Conservation (phyloP, 2,329 filamentous ascomycete species). For the Fusarium napiforme region DNA sequence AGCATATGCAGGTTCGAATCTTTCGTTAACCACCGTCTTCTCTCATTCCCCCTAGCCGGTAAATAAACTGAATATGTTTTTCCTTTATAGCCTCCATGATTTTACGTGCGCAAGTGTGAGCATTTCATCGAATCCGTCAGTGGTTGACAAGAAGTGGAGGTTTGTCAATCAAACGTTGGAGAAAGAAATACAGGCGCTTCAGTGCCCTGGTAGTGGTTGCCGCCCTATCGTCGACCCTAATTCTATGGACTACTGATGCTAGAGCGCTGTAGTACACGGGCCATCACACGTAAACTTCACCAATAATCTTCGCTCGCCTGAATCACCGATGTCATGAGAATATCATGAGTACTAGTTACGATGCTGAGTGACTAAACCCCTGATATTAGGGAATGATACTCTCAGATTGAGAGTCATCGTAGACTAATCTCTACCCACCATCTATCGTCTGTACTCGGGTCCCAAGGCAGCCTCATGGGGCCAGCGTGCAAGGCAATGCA, state of each 20-base stretch:
- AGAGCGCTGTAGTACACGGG: background rate
- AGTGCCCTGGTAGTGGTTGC: background rate
- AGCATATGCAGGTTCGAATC: background rate
- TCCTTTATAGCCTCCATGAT: background rate
- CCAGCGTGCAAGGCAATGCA: background rate
- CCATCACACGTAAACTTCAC: background rate
- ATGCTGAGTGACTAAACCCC: too few relatives aligned
- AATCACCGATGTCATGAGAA: background rate
- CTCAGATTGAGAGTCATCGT: background rate
- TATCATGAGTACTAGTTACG: too few relatives aligned
- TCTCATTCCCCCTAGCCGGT: too few relatives aligned
- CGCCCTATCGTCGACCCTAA: background rate
- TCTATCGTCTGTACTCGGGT: background rate
- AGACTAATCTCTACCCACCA: background rate
- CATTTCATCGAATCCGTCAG: background rate
- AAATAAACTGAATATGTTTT: accelerated
- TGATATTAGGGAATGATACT: background rate
- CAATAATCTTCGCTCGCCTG: background rate
- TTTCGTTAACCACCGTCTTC: accelerated
- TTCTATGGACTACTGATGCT: background rate
- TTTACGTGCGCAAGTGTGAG: background rate
- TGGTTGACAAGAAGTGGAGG: background rate
- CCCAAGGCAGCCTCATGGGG: background rate
- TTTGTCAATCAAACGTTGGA: background rate
- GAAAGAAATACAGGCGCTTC: background rate